phyloP scores from a whole-genome alignment of 257 asterid species.

The Asclepias syriaca region DNA sequence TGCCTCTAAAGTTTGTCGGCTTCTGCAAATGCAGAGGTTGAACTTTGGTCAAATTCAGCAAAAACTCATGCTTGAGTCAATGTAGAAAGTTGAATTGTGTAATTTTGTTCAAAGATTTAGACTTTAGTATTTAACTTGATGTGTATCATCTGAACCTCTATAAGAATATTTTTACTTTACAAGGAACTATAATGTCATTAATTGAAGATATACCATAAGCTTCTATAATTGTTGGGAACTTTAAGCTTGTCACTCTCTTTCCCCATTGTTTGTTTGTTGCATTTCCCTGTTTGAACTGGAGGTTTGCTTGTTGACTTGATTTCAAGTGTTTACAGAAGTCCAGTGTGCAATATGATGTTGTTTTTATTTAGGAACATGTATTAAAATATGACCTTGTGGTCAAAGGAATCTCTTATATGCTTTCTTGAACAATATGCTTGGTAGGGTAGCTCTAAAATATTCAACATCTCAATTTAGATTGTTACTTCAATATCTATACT shows the following conservation, averaged over 20 bases:
- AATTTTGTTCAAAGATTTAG: background rate
- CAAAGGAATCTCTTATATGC: background rate
- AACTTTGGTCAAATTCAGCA: background rate
- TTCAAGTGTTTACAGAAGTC: background rate
- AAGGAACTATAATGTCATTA: background rate
- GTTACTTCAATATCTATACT: background rate
- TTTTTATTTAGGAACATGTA: background rate
- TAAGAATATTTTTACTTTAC: background rate
- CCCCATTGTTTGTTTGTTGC: background rate
- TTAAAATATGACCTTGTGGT: background rate
- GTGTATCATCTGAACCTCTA: background rate
- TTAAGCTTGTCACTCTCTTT: background rate
- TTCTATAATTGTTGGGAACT: background rate
- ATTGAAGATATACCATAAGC: background rate
- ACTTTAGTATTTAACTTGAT: constrained; percentile 6
- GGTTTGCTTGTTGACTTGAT: background rate
- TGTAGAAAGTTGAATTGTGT: background rate
- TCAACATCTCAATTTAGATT: no score
- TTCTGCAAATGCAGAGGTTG: background rate
- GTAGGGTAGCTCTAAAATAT: no score
- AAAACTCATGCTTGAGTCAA: background rate
- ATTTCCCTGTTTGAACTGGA: constrained; percentile 5
- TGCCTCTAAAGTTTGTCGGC: background rate
- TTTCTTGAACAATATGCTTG: no score
- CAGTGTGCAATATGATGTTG: background rate